Evolutionary conservation across 2,329 filamentous ascomycete species (phyloP).

Genomic region (Cladobotryum mycophilum): DNA sequence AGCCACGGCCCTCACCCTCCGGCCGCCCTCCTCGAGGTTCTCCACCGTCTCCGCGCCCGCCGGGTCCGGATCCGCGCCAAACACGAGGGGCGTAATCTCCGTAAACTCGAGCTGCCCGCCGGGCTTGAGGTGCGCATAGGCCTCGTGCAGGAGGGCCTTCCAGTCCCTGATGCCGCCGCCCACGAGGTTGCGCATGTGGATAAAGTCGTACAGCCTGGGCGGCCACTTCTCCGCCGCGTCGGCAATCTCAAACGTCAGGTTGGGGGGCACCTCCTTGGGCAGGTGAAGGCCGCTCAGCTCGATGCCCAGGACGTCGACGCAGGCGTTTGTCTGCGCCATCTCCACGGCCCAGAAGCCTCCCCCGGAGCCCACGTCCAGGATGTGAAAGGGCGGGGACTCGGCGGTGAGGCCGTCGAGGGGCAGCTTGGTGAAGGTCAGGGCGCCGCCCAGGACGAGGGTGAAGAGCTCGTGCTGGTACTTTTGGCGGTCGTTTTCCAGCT

Average conservation of each 20-base stretch:
- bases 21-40: background rate
- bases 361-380: constrained; percentile 38
- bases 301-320: constrained; percentile 33
- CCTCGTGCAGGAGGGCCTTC: constrained; percentile 28
- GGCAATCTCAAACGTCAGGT: constrained; percentile 53
- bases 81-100: constrained; percentile 35
- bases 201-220: constrained; percentile 31
- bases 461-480: constrained; percentile 29
- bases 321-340: constrained; percentile 34
- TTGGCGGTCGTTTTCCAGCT: constrained; percentile 26
- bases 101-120: constrained; percentile 41
- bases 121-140: constrained; percentile 35
- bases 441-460: constrained; percentile 28
- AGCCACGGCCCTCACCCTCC: constrained; percentile 13
- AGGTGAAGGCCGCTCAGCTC: constrained; percentile 37
- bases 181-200: constrained; percentile 38
- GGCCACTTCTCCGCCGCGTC: constrained; percentile 47
- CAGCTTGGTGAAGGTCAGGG: constrained; percentile 25
- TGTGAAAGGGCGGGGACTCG: constrained; percentile 18
- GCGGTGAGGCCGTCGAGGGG: constrained; percentile 20
- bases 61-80: constrained; percentile 28
- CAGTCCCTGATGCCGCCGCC: constrained; percentile 40
- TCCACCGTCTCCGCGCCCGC: background rate
- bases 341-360: constrained; percentile 39
- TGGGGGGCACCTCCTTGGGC: constrained; percentile 45